Evolutionary conservation across 805 yeast genomes (phyloP), one percentile per base, ranked within the genome.

Genomic region (Yamadazyma insecticola): DNA sequence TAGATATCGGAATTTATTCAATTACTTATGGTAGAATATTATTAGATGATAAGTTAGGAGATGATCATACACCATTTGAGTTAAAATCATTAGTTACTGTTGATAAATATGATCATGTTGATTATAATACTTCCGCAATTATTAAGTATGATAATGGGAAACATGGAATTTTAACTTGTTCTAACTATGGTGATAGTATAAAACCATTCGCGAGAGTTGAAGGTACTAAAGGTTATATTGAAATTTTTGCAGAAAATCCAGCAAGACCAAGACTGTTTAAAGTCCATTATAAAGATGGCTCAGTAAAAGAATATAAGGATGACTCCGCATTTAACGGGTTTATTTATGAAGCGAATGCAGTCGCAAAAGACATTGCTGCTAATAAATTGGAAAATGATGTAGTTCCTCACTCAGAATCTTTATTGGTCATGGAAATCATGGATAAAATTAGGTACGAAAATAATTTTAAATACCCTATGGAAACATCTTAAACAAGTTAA

Each of bases 301-400:
- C 43, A 17, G 39, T 48, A 1, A 40, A 51, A 21, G 63, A 49
- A 15, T 51, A 50, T 33, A 50, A 56, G 23, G 66, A 61, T 32
- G 49, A 55, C 15, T 49, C 57, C 6, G 65, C 62, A 3, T 67
- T 60, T 26, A 48, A 55, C 28, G 82, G 82, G 0, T 68, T 74
- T 47, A 70, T 69, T 42, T 68, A 67, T 48, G 81, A 76, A 51
- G 79, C 79, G 1, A 68, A 73, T 42, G 76, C 72, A 4, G 67
- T 65, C 18, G 79, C 75, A 3, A 50, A 59, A 28, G 72, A 66
- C 32, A 53, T 76, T 24, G 32, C 45, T 5, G 53, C 48, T 11
- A 74, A 74, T 9, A 56, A 51, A 32, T 43, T 48, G 11, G 59
- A 63, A 39, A 61, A 63, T 36, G 50, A 43, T 13, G 27, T 48